Evolutionary conservation across 768 basidiomycete genomes (phyloP), one percentile per base, ranked within the genome.

Genomic region (Boletus insuetus): DNA sequence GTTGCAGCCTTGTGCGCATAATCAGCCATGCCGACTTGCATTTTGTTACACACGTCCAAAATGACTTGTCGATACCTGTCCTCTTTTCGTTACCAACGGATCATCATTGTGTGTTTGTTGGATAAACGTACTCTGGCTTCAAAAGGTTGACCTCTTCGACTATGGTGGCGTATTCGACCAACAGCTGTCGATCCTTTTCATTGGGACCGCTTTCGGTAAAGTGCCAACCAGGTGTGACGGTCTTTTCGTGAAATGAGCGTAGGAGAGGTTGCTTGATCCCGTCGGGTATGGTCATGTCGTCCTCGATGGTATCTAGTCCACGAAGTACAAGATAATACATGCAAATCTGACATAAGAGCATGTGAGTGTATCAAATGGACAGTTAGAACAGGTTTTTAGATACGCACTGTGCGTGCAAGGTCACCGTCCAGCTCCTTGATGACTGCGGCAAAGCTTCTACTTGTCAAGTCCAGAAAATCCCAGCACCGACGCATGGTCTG

Each of bases 391-490:
- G 6, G 32, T 51, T 47, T 8, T 38, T 12, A 3, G 29, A 39
- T 14, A 84, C 93, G 73, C 69, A 97, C 95, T 40, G 87, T 89
- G 58, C 96, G 77, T 4, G 94, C 94, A 58, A 99, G 74, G 69
- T 98, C 96, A 1, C 94, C 96, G 31, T 99, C 94, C 5, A 98
- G 76, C 72, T 97, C 91, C 73, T 96, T 98, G 66, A 98, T 93
- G 58, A 99, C 96, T 1, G 89, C 85, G 0, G 93, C 80, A 63
- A 97, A 99, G 73, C 87, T 91, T 62, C 96, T 75, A 61, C 91
- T 93, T 5, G 94, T 95, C 73, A 78, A 53, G 78, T 98, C 95
- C 51, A 98, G 76, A 63, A 94, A 87, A 8, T 82, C 76, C 95
- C 94, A 98, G 67, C 94, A 98, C 41, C 83, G 78, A 53, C 85